Evolutionary conservation across 202 grass and related monocot genomes (phyloP).

Genomic region (Dendrocalamus latiflorus): DNA sequence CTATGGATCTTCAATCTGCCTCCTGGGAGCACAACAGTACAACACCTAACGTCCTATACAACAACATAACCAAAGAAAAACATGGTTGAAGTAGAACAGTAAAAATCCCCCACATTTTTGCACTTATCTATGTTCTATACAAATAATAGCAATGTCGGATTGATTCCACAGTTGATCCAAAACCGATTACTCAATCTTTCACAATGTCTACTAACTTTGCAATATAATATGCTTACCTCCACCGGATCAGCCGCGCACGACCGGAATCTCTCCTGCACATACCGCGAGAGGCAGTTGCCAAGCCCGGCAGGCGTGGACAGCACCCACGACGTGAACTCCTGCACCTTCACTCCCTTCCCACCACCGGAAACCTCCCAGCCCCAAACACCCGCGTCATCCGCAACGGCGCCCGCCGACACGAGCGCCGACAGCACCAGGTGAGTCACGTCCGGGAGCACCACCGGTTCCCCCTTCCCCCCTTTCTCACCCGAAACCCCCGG

Average conservation of each 20-base stretch:
- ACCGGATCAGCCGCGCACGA: constrained; percentile 34
- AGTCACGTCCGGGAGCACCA: constrained; percentile 54
- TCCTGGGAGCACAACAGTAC: too few species aligned
- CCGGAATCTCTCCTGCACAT: too few species aligned
- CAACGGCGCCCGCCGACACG: constrained; percentile 47
- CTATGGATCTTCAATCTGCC: neutral
- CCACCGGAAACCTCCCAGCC: constrained; percentile 37
- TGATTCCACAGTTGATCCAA: neutral
- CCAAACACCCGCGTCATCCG: constrained; percentile 55
- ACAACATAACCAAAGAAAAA: neutral
- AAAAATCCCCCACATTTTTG: neutral
- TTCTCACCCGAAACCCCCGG: constrained; percentile 13
- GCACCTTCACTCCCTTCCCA: constrained; percentile 54
- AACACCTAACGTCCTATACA: neutral
- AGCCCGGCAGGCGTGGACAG: constrained; percentile 48
- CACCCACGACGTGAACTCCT: constrained; percentile 68
- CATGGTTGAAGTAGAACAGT: neutral
- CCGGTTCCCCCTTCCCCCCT: constrained; percentile 21
- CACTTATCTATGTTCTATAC: neutral
- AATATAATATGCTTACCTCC: constrained; percentile 47
- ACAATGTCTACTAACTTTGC: neutral
- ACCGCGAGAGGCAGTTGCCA: constrained; percentile 51
- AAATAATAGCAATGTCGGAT: neutral
- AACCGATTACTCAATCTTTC: neutral
- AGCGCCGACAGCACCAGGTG: constrained; percentile 61